Conservation (phyloP, 345 rosid species). For the Toxicodendron radicans region DNA sequence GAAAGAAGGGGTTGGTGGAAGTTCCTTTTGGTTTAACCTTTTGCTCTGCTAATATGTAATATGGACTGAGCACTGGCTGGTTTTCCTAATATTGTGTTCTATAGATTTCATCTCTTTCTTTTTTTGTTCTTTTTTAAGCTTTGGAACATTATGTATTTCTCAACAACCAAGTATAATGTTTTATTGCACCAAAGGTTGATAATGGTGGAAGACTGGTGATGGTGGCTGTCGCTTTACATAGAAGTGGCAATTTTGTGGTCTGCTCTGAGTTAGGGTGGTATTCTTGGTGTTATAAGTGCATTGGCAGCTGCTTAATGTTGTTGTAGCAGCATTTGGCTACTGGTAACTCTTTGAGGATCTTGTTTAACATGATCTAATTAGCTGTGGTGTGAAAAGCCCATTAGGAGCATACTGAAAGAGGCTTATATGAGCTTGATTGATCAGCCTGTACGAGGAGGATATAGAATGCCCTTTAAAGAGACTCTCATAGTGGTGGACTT, state of each 20-base stretch:
- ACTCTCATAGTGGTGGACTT: too few relatives aligned
- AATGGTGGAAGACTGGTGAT: background rate
- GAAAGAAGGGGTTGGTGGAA: background rate
- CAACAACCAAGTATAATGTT: background rate
- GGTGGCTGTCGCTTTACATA: background rate
- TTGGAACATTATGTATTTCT: background rate
- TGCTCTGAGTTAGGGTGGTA: background rate
- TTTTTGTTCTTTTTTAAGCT: background rate
- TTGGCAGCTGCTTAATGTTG: background rate
- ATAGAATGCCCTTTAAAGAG: too few relatives aligned
- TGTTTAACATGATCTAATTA: too few relatives aligned
- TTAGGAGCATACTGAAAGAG: background rate
- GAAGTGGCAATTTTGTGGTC: background rate
- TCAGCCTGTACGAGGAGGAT: background rate
- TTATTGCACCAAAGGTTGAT: background rate
- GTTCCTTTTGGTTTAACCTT: background rate
- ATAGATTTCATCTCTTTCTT: background rate
- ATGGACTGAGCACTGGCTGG: too few relatives aligned
- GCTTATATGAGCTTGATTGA: background rate
- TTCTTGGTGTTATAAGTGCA: background rate
- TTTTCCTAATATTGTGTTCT: background rate
- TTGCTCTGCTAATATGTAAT: too few relatives aligned
- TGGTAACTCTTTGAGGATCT: too few relatives aligned
- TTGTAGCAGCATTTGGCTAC: background rate
- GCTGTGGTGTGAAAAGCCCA: background rate